Percentiles rank a stretch among this genome's conserved stretches.
phyloP scores from a whole-genome alignment of 108 stramenopile genomes.

The Nitzschia sp. region DNA sequence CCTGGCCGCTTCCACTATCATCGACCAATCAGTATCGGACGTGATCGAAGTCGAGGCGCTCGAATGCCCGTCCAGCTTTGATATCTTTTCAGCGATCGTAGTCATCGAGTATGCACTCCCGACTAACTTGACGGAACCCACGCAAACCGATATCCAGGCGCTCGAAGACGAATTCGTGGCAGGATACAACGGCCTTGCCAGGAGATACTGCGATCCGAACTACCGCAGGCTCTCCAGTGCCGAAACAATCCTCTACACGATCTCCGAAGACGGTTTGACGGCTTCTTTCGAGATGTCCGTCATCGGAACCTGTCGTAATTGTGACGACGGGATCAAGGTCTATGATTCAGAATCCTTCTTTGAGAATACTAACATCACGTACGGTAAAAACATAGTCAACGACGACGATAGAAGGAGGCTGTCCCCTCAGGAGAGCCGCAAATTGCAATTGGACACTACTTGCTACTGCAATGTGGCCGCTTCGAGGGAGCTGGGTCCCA shows the following conservation, averaged over 20 bases:
- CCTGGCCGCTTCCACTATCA: neutral
- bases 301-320: neutral
- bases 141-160: neutral
- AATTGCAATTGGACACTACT: neutral
- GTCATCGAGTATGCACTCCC: neutral
- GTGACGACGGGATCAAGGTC: neutral
- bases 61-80: neutral
- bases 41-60: neutral
- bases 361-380: neutral
- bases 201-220: neutral
- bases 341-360: neutral
- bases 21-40: neutral
- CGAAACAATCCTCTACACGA: neutral
- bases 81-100: neutral
- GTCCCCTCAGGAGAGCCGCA: neutral
- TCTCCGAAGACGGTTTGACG: neutral
- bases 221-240: neutral
- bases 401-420: neutral
- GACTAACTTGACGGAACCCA: neutral
- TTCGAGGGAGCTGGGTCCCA: neutral
- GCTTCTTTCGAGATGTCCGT: neutral
- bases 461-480: neutral
- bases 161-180: neutral
- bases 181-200: neutral
- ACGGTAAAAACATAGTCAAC: neutral